These are phyloP conservation scores for Wickerhamiella siamensis DNA, from an alignment of 805 yeast species.

Conservation along the genomic window DNA sequence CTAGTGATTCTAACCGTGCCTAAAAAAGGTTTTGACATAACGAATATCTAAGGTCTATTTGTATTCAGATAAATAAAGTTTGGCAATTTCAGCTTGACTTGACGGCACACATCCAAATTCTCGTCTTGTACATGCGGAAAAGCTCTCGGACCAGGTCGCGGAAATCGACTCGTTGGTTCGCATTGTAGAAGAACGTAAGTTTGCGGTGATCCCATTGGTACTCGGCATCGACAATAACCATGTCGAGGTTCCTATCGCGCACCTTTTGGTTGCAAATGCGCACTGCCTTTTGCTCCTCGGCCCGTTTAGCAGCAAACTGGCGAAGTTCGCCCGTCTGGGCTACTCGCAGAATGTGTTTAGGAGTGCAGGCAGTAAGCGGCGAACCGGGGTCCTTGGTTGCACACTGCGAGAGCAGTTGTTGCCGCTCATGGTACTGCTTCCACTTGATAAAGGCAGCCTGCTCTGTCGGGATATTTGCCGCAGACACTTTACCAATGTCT, in stretches of 20 bases:
- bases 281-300: constrained; percentile 59
- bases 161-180: constrained; percentile 56
- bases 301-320: constrained; percentile 41
- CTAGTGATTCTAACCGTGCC: too few species aligned
- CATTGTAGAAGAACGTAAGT: constrained; percentile 59
- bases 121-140: constrained; percentile 59
- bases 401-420: constrained; percentile 26
- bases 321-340: constrained; percentile 50
- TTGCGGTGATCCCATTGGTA: constrained; percentile 77
- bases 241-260: constrained; percentile 32
- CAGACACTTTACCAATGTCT: constrained; percentile 56
- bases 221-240: constrained; percentile 64
- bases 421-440: constrained; percentile 57
- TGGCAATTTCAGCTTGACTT: background rate
- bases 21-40: too few species aligned
- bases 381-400: constrained; percentile 6
- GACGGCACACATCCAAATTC: constrained; percentile 80
- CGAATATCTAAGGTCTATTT: too few species aligned
- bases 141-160: constrained; percentile 63
- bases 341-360: constrained; percentile 49
- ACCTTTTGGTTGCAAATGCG: constrained; percentile 47
- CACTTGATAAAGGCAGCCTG: constrained; percentile 56
- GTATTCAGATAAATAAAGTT: too few species aligned
- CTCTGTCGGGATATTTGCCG: constrained; percentile 42
- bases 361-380: constrained; percentile 42